Evolutionary conservation across 2,329 filamentous ascomycete species (phyloP).

Genomic region (Teratosphaeria viscida): DNA sequence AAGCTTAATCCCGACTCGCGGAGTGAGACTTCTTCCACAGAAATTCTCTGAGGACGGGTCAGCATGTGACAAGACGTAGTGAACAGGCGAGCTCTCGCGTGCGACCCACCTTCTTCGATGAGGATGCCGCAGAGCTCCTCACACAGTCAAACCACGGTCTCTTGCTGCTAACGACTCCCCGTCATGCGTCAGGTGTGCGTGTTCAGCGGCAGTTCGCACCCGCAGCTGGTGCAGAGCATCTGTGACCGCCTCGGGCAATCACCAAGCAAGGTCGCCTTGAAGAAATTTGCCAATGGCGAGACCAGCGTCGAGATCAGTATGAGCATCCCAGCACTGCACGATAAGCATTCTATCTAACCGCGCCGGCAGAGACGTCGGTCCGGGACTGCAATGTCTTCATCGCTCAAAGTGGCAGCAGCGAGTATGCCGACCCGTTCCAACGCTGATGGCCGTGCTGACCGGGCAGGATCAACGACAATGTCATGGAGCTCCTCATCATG

Average conservation of each 20-base stretch:
- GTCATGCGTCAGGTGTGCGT: slow-evolving; percentile 36
- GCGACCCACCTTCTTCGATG: not conserved
- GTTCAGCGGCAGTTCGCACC: slow-evolving; percentile 57
- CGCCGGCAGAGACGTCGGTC: slow-evolving; percentile 49
- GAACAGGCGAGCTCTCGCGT: not conserved
- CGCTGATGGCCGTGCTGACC: slow-evolving; percentile 15
- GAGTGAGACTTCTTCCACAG: not conserved
- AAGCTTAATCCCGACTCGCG: too few species aligned
- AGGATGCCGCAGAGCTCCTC: not conserved
- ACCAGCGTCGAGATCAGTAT: slow-evolving; percentile 57
- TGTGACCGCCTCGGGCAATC: slow-evolving; percentile 55
- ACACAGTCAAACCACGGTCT: not conserved
- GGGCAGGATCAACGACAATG: slow-evolving; percentile 79
- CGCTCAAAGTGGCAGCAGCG: slow-evolving; percentile 88
- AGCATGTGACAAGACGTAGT: not conserved
- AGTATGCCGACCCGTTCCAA: slow-evolving; percentile 31
- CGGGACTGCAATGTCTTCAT: slow-evolving; percentile 99
- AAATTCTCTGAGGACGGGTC: not conserved
- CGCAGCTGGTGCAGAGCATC: slow-evolving; percentile 52
- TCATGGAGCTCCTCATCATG: slow-evolving; percentile 99
- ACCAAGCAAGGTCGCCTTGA: slow-evolving; percentile 49
- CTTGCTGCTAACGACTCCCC: not conserved
- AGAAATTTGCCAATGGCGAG: slow-evolving; percentile 61
- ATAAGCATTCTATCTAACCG: not conserved
- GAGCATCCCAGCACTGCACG: slow-evolving; percentile 4